Base-by-base conservation (phyloP, 2,329 filamentous ascomycete genomes). In the Diaporthe destruens region DNA sequence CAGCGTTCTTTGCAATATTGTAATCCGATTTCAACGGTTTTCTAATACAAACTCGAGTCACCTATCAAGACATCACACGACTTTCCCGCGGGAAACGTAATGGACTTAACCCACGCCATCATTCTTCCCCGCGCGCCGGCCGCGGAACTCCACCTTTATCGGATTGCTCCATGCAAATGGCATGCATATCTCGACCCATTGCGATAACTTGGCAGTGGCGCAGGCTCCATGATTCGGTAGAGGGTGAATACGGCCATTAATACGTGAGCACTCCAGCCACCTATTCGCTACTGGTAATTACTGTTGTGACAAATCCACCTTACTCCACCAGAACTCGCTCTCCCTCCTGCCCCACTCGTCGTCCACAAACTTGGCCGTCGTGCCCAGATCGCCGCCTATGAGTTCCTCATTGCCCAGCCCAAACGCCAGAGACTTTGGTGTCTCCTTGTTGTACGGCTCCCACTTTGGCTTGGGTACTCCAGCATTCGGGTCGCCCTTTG, bases 281-380 rank as follows among this genome's bases (percentile, higher is more conserved):
- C 6, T n/a, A 32, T 23, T 49, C 20, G 7, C 14, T 42, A n/a
- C 53, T 44, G 51, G 39, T 3, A 16, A n/a, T 51, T 55, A 78
- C 59, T 81, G 80, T 18, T 82, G 81, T 9, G 81, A 82, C 16
- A 81, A 77, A 42, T 80, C 79, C 1, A 83, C 81, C 69, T 83
- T 83, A 53, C 78, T 81, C 81, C 81, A 86, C 86, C 86, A 87
- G 71, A 87, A 87, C 23, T 84, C 78, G 7, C 82, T 85, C 74
- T 87, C 82, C 49, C 81, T 78, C 3, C 78, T 78, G 2, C 80
- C 82, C 84, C 85, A 87, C 0, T 77, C 75, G 75, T 87, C 85
- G 11, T 79, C 77, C 5, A 79, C 76, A 49, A 85, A 76, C 59
- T 82, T 79, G 0, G 86, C 83, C 1, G 82, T 71, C 3, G 78